These are phyloP conservation scores for Lachnellula willkommii DNA, from an alignment of 2,329 filamentous ascomycete species.

Conservation along the genomic window DNA sequence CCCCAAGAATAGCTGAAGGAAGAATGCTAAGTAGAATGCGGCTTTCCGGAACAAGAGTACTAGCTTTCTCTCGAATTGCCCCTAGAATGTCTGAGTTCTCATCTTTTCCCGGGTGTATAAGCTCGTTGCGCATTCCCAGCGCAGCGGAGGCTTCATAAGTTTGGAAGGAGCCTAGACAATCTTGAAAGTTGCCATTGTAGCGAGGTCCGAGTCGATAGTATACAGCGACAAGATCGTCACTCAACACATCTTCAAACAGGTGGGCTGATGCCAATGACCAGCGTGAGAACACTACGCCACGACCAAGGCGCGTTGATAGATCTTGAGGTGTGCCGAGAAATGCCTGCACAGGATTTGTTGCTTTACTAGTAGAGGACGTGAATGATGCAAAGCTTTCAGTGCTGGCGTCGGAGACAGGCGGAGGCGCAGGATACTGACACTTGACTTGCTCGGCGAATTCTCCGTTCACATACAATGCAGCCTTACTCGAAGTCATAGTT, in stretches of 20 bases:
- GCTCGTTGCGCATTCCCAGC: conserved; percentile 85
- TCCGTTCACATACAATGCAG: conserved; percentile 84
- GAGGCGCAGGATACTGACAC: conserved; percentile 76
- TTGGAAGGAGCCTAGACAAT: conserved; percentile 90
- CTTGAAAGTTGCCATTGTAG: conserved; percentile 95
- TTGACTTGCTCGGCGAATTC: conserved; percentile 91
- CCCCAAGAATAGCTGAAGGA: conserved; percentile 72
- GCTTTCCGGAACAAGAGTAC: conserved; percentile 72
- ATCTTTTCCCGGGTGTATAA: conserved; percentile 82
- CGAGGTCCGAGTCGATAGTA: conserved; percentile 84
- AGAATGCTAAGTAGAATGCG: conserved; percentile 80
- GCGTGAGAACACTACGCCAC: conserved; percentile 67
- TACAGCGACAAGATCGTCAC: conserved; percentile 87
- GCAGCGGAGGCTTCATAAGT: conserved; percentile 92
- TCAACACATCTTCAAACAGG: conserved; percentile 79
- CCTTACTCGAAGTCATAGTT: conserved; percentile 70
- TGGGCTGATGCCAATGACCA: conserved; percentile 91
- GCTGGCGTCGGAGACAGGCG: conserved; percentile 57
- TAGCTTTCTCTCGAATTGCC: conserved; percentile 81
- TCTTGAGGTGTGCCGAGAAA: conserved; percentile 92
- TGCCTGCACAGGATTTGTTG: conserved; percentile 70
- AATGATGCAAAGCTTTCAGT: conserved; percentile 68
- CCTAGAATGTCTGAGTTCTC: conserved; percentile 86
- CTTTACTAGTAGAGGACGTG: conserved; percentile 53
- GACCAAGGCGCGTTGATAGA: conserved; percentile 69